These are phyloP conservation scores for Scedosporium dehoogii DNA, from an alignment of 2,329 filamentous ascomycete genomes.

Conservation along the genomic window DNA sequence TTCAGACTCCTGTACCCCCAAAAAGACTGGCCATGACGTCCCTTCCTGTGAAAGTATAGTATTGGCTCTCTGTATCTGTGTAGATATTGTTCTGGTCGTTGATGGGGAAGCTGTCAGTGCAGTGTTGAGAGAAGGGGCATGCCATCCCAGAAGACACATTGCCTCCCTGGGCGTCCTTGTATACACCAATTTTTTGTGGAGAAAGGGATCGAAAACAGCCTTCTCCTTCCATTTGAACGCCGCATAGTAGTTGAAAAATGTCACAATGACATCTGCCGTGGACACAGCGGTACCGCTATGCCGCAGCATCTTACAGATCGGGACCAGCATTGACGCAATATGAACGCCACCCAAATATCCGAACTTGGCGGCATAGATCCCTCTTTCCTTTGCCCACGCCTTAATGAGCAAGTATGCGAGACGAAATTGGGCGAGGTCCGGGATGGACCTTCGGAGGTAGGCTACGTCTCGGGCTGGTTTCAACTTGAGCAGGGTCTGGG, in stretches of 20 bases:
- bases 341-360: conserved; percentile 58
- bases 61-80: conserved; percentile 40
- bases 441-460: conserved; percentile 50
- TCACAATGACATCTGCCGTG: conserved; percentile 40
- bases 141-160: conserved; percentile 53
- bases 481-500: conserved; percentile 48
- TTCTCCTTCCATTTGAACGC: conserved; percentile 46
- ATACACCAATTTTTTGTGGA: conserved; percentile 42
- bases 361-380: conserved; percentile 55
- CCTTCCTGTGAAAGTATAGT: conserved; percentile 23
- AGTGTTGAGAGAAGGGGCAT: conserved; percentile 52
- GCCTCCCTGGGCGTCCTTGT: conserved; percentile 47
- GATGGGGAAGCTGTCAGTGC: conserved; percentile 42
- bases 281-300: conserved; percentile 25
- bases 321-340: conserved; percentile 50
- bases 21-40: conserved; percentile 33
- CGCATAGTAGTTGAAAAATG: conserved; percentile 56
- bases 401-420: conserved; percentile 50
- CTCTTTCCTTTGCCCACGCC: conserved; percentile 50
- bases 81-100: conserved; percentile 38
- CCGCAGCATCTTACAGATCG: conserved; percentile 46
- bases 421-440: conserved; percentile 47
- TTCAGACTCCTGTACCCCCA: conserved; percentile 13
- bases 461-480: conserved; percentile 54
- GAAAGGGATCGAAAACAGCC: conserved; percentile 50